Evolutionary conservation across 768 basidiomycete species (phyloP).

Genomic region (Plicaturopsis crispa): DNA sequence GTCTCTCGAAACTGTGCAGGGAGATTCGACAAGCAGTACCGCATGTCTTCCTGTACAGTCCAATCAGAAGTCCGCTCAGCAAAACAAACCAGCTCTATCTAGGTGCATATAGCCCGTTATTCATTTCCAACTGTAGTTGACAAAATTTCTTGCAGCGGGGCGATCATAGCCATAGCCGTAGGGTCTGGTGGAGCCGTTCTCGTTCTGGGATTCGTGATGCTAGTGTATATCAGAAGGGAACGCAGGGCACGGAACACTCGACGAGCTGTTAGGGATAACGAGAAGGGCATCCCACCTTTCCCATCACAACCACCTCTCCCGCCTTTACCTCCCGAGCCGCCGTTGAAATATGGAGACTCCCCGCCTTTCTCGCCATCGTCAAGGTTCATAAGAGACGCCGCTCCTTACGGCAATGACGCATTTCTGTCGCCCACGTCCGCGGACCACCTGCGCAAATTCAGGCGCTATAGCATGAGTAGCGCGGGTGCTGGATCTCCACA

Average conservation of each 20-base stretch:
- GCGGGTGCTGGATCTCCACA: conserved; percentile 1
- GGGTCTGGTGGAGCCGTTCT: conserved; percentile 13
- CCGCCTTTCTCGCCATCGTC: conserved; percentile 5
- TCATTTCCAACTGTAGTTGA: conserved; percentile 2
- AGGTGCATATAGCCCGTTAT: conserved; percentile 21
- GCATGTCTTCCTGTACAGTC: conserved; percentile 15
- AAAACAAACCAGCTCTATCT: not conserved
- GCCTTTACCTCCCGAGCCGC: conserved; percentile 4
- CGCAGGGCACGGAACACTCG: conserved; percentile 25
- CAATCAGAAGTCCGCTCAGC: conserved; percentile 2
- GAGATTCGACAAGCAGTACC: conserved; percentile 13
- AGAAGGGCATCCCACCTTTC: conserved; percentile 2
- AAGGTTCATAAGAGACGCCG: conserved; percentile 25
- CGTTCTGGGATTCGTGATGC: conserved; percentile 33
- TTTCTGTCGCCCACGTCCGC: conserved; percentile 16
- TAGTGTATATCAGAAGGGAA: conserved; percentile 33
- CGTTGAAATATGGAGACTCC: not conserved
- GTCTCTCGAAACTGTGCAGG: conserved; percentile 32
- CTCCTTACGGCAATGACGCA: conserved; percentile 25
- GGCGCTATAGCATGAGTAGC: conserved; percentile 14
- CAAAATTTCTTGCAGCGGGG: conserved; percentile 6
- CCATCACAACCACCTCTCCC: conserved; percentile 5
- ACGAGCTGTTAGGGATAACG: conserved; percentile 8
- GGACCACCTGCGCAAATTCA: conserved; percentile 25
- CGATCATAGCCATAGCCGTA: not conserved